Evolutionary conservation across 2,329 filamentous ascomycete genomes (phyloP), one percentile per base, ranked within the genome.

Genomic region (Ceratocystis cacaofunesta): DNA sequence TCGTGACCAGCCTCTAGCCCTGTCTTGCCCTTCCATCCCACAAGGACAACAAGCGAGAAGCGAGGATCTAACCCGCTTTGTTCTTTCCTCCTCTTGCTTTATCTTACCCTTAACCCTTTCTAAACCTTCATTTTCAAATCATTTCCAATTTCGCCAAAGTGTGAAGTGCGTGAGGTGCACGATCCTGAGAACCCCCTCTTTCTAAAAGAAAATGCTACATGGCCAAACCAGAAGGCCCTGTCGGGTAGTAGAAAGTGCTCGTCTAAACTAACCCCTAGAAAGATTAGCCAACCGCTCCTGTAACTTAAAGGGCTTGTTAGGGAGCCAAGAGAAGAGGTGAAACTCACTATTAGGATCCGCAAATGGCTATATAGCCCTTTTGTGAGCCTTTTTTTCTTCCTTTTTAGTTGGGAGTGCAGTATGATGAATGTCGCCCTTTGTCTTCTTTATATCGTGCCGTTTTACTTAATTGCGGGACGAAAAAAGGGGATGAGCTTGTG

Each of bases 111-210:
- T 19, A 7, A n/a, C 46, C 19, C 8, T 8, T 17, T 48, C 46
- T 19, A n/a, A n/a, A n/a, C 46, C 19, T 48, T 19, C 22, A 52
- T 52, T 25, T 48, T 52, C 28, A 7, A 19, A 36, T 58, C 28
- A 58, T n/a, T 58, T 30, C 55, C 55, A 58, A 58, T 58, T 58
- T 58, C 55, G 55, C 55, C 55, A 58, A 58, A 58, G 28, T 58
- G 55, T 58, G 55, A 58, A 58, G 55, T 58, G 55, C 28, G 22
- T 2, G 10, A 41, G 12, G 36, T 41, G 36, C 36, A 25, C n/a
- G 48, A 58, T 58, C 55, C 55, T 36, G 5, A 32, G 28, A 25
- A 15, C 30, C 30, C 36, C 36, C 36, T 41, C 36, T 41, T 41
- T 41, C 36, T 41, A 41, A 12, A 41, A 41, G 36, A 32, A 32